Base-by-base conservation (phyloP, 2,329 filamentous ascomycete species). In the Lasiodiplodia gonubiensis region DNA sequence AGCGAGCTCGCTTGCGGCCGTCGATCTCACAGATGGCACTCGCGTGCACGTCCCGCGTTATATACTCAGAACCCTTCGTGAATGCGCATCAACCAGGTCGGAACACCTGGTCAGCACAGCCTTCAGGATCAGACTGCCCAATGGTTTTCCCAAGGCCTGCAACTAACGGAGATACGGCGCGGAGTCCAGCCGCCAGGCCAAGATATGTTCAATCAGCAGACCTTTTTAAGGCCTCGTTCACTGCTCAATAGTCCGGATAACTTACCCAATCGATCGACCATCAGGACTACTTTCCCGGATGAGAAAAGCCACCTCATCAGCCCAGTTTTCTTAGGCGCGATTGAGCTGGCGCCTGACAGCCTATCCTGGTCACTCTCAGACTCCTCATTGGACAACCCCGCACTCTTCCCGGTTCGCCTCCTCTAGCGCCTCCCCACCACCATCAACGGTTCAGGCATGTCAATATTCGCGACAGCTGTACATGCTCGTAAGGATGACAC, bases 241-340 rank as follows among this genome's bases (percentile, higher is more conserved):
- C 18, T 33, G 14, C 49, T 16, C 4, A 14, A 4, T 30, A 23
- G 16, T 51, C 27, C 59, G 59, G 59, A 63, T 46, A 12, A 16
- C 42, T 11, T 63, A 46, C 59, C 51, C 30, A 37, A 63, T 63
- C 18, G 37, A 27, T 23, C 57, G 21, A 16, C 12, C 16, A 33
- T 27, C 59, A 63, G 59, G 59, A 63, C 3, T 14, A 25, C 27
- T 51, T 37, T 25, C 59, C 46, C 21, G 16, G 35, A 51, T 18
- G 30, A 63, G 59, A 23, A 63, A n/a, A 51, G 59, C 59, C 59
- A 63, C 27, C 5, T 63, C 59, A 63, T 51, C 46, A 51, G n/a
- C 46, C 59, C 42, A 61, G 57, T 61, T 49, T 49, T 61, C 57
- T 61, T 60, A 35, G 18, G 46, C 30, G 27, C 30, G n/a, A 23